Percentiles rank a stretch among this genome's conserved stretches.
These are phyloP conservation scores for Drechslerella dactyloides DNA, from an alignment of 2,329 filamentous ascomycete species.

Conservation along the genomic window DNA sequence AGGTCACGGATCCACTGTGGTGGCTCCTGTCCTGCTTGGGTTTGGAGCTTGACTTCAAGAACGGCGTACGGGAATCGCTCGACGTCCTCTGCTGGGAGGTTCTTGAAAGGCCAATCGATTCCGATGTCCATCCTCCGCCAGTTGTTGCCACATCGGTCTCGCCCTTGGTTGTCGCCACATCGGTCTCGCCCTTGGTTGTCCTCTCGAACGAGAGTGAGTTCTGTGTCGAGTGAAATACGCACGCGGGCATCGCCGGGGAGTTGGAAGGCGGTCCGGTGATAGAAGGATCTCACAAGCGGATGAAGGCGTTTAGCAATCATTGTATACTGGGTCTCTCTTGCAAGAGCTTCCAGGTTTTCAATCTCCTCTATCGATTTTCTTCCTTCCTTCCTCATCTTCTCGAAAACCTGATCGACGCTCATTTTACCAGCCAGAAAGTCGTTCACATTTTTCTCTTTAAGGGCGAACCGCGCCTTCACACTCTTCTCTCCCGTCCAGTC, in stretches of 20 bases:
- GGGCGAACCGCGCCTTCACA: slow-evolving; percentile 91
- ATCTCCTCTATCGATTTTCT: slow-evolving; percentile 94
- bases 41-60: slow-evolving; percentile 96
- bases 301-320: slow-evolving; percentile 83
- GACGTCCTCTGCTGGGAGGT: slow-evolving; percentile 82
- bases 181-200: slow-evolving; percentile 85
- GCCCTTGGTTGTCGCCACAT: slow-evolving; percentile 87
- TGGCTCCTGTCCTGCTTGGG: slow-evolving; percentile 90
- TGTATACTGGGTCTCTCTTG: slow-evolving; percentile 91
- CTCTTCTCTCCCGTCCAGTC: slow-evolving; percentile 99
- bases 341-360: slow-evolving; percentile 85
- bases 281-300: slow-evolving; percentile 93
- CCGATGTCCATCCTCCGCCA: slow-evolving; percentile 98
- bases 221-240: slow-evolving; percentile 94
- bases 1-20: slow-evolving; percentile 96
- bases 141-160: slow-evolving; percentile 77
- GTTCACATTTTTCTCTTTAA: slow-evolving; percentile 98
- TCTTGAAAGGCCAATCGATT: slow-evolving; percentile 90
- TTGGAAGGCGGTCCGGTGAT: slow-evolving; percentile 97
- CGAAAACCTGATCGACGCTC: slow-evolving; percentile 86
- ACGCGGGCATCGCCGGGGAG: slow-evolving; percentile 94
- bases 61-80: slow-evolving; percentile 95
- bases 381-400: slow-evolving; percentile 92
- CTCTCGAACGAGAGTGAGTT: slow-evolving; percentile 91
- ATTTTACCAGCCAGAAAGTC: slow-evolving; percentile 83